Conservation (phyloP, 306 rosid genomes). For the Crotalaria pallida region DNA sequence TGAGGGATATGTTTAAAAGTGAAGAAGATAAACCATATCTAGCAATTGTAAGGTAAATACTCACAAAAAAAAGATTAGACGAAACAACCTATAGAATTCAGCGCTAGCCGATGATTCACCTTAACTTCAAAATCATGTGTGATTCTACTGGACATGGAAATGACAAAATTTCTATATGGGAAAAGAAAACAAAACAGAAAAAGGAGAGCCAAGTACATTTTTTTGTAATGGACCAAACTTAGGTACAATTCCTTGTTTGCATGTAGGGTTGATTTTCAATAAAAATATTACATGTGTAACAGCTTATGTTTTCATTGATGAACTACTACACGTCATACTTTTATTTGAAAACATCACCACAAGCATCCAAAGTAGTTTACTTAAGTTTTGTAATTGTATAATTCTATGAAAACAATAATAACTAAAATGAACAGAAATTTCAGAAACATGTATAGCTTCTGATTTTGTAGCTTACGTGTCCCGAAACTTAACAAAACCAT, state of each 20-base stretch:
- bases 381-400: too few relatives aligned
- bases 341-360: too few relatives aligned
- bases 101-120: neutral
- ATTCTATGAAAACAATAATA: neutral
- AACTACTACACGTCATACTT: too few relatives aligned
- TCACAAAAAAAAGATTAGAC: neutral
- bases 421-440: neutral
- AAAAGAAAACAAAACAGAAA: neutral
- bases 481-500: conserved; percentile 75
- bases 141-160: neutral
- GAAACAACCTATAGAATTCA: neutral
- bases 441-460: neutral
- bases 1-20: neutral
- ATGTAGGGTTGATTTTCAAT: too few relatives aligned
- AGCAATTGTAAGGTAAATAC: neutral
- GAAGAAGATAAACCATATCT: neutral
- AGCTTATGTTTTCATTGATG: too few relatives aligned
- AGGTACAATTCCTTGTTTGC: too few relatives aligned
- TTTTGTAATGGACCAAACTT: neutral
- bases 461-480: conserved; percentile 71
- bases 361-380: too few relatives aligned
- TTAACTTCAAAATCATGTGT: neutral
- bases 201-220: neutral
- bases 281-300: too few relatives aligned
- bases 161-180: neutral